These are phyloP conservation scores for Elsinoe australis DNA, from an alignment of 2,329 filamentous ascomycete genomes.

Conservation along the genomic window DNA sequence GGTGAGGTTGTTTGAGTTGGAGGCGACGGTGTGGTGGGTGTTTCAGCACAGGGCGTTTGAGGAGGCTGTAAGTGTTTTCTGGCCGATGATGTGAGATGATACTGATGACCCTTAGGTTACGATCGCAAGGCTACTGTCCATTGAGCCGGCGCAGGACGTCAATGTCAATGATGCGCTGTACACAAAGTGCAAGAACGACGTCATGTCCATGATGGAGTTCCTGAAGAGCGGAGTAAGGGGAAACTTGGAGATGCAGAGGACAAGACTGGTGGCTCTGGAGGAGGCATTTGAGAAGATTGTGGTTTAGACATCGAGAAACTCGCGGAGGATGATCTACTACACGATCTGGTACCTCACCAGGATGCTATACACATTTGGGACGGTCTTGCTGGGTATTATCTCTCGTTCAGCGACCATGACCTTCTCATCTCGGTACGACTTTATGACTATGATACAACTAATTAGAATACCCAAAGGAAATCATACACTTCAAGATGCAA, in stretches of 20 bases:
- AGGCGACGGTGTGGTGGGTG: conserved; percentile 77
- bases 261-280: conserved; percentile 40
- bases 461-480: no score
- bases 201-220: conserved; percentile 39
- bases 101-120: conserved; percentile 19
- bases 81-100: conserved; percentile 22
- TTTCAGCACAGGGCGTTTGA: conserved; percentile 75
- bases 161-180: conserved; percentile 29
- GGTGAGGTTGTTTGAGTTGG: conserved; percentile 58
- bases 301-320: conserved; percentile 22
- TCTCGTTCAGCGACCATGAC: no score
- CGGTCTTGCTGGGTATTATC: no score
- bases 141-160: conserved; percentile 14
- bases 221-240: conserved; percentile 36
- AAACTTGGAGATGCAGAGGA: conserved; percentile 43
- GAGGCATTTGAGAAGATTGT: conserved; percentile 35
- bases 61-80: conserved; percentile 56
- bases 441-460: no score
- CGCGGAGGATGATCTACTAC: no score
- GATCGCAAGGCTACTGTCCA: conserved; percentile 20
- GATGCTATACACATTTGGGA: no score
- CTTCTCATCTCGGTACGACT: no score
- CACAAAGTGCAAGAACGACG: conserved; percentile 37
- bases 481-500: no score
- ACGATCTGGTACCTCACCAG: no score